Evolutionary conservation across 129 eudicot genomes (phyloP).

Genomic region (Tagetes patula): DNA sequence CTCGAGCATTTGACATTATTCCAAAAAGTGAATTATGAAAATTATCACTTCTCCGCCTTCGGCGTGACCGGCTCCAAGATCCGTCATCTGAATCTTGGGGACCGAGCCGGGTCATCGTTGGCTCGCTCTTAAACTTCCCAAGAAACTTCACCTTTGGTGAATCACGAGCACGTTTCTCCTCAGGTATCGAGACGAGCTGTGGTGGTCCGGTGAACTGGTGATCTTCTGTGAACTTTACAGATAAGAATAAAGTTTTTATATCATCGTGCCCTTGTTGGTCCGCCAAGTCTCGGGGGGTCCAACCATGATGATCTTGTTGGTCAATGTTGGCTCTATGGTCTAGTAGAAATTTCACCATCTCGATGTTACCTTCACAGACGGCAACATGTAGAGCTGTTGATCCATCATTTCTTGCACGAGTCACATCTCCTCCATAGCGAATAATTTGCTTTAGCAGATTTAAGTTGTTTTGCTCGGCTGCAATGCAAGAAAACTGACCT

Average conservation of each 20-base stretch:
- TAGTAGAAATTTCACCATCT: conserved; percentile 65
- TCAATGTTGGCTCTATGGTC: conserved; percentile 60
- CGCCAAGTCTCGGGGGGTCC: conserved; percentile 83
- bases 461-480: conserved; percentile 71
- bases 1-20: conserved; percentile 62
- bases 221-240: conserved; percentile 23
- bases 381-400: conserved; percentile 82
- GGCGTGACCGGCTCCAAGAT: conserved; percentile 44
- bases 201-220: conserved; percentile 25
- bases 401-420: conserved; percentile 49
- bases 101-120: conserved; percentile 37
- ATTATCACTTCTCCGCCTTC: conserved; percentile 53
- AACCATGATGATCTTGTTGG: conserved; percentile 54
- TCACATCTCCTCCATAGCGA: conserved; percentile 64
- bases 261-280: conserved; percentile 96
- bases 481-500: conserved; percentile 67
- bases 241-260: conserved; percentile 54
- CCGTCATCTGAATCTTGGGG: conserved; percentile 37
- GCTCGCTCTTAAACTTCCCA: conserved; percentile 71
- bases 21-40: conserved; percentile 85
- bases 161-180: conserved; percentile 38
- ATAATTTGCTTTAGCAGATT: conserved; percentile 57
- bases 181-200: conserved; percentile 36
- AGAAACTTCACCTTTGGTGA: conserved; percentile 48
- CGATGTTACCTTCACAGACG: conserved; percentile 73